Base-by-base conservation (phyloP, 805 yeast species). In the Metschnikowia proteae region DNA sequence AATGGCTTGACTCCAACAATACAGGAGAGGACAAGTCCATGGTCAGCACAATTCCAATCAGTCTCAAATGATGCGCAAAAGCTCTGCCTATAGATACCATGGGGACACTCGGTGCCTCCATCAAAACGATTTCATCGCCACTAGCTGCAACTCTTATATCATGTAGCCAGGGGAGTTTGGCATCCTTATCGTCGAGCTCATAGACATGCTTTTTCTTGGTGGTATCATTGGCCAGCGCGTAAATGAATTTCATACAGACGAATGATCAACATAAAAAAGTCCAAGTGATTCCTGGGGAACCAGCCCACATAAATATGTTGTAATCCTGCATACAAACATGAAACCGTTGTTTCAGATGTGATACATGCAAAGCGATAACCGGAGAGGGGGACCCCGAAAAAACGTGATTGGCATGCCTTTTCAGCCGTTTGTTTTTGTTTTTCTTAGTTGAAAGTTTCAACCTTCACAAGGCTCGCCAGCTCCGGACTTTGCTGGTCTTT, bases 81-180 rank as follows among this genome's bases (percentile, higher is more conserved):
- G 57, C 55, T 30, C 60, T 36, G 6, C 57, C 57, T 3, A 56
- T 30, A 23, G 47, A 50, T 6, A 55, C 55, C 4, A 38, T 33
- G 1, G 57, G 58, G 8, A 34, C 45, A 11, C 39, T 38, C 5
- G 55, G 49, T 2, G 54, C 39, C 40, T 55, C 57, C 47, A 55
- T 38, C 7, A 34, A 47, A 6, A 55, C 45, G 30, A 42, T 46
- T 22, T 45, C 47, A 26, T 46, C 45, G 35, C 52, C 54, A 17
- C 46, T 43, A 4, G 50, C 54, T n/a, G 49, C 43, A 9, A 43
- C 37, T 5, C 43, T 43, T 3, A 52, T 30, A 17, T 54, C 47
- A 8, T 43, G 47, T 7, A 51, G 47, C 60, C 60, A 56, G 6
- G 51, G 49, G 17, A 53, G 36, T 27, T 38, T 32, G 37, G 35